Percentiles rank a stretch among this genome's conserved stretches.
Evolutionary conservation across 148 eudicot species (phyloP).

Genomic region (Silene conica): DNA sequence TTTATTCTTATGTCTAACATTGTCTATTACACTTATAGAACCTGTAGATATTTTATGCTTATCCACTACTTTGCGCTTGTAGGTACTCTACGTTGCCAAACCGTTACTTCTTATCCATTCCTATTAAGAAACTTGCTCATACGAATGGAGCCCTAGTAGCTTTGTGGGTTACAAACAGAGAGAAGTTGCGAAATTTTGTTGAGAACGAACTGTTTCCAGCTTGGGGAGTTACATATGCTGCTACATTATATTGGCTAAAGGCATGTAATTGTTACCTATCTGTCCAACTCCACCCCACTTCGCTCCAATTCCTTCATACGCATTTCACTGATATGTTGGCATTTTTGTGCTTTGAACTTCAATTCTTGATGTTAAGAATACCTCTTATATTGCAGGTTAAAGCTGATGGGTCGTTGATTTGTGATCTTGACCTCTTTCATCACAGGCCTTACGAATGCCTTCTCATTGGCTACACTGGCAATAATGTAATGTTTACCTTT

Average conservation of each 20-base stretch:
- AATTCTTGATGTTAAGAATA: neutral
- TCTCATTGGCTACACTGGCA: constrained; percentile 59
- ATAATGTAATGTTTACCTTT: constrained; percentile 32
- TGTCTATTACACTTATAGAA: too few species aligned
- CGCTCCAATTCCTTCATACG: neutral
- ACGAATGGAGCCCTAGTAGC: constrained; percentile 78
- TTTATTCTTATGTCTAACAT: too few species aligned
- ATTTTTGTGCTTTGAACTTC: too few species aligned
- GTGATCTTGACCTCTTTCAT: constrained; percentile 90
- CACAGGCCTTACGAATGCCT: constrained; percentile 97
- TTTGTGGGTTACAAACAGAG: constrained; percentile 95
- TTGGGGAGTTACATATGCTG: constrained; percentile 79
- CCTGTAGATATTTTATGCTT: neutral
- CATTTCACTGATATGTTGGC: neutral
- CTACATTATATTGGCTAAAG: constrained; percentile 88
- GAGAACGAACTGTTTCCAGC: constrained; percentile 82
- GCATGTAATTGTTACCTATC: constrained; percentile 24
- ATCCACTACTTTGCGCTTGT: constrained; percentile 19
- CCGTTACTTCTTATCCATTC: constrained; percentile 76
- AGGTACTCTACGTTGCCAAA: constrained; percentile 94
- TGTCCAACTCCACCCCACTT: neutral
- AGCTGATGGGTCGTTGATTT: constrained; percentile 65
- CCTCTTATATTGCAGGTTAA: constrained; percentile 56
- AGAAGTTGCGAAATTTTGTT: constrained; percentile 71
- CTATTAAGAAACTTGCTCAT: constrained; percentile 63